Evolutionary conservation across 768 basidiomycete species (phyloP), one percentile per base, ranked within the genome.

Genomic region (Dioszegia crocea): DNA sequence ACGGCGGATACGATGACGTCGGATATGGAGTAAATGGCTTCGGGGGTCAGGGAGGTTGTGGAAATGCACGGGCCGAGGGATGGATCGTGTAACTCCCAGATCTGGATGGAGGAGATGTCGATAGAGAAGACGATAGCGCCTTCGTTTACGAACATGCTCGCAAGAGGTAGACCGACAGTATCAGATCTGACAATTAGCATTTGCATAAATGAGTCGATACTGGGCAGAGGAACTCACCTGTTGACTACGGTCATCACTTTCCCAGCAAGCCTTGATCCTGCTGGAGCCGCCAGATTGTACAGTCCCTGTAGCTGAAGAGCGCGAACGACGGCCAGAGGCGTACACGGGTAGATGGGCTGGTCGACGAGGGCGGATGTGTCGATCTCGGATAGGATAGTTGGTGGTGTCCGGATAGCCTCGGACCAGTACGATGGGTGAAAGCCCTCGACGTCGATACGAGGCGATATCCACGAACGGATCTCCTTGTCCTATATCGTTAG

Each of bases 1-100:
- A 67, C 65, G 27, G 62, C 65, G 5, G 65, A 67, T 36, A 67
- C 40, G 36, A 67, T 46, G 10, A 64, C 45, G 36, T 67, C 65
- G 16, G 54, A 57, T 1, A 52, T 16, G 46, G 44, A 23, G 48
- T 33, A 48, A 21, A 61, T 50, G 26, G 38, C 16, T 21, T 46
- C 62, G 33, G 62, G 46, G 14, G 62, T 61, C 17, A 67, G 45
- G 38, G 60, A 41, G 12, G 63, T 54, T 40, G 54, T 63, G 21
- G 47, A 57, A 5, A 48, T 21, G 24, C 30, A 52, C 4, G 59
- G 50, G 1, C 36, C 40, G 48, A 59, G 39, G 52, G 41, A 19
- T n/a, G 41, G 31, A 24, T 56, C 14, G 38, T 45, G 54, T 19
- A 11, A n/a, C 21, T 57, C 45, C 40, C 49, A 63, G 14, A 59